These are phyloP conservation scores for Nepenthes gracilis DNA, from an alignment of 148 eudicot genomes.

Conservation along the genomic window DNA sequence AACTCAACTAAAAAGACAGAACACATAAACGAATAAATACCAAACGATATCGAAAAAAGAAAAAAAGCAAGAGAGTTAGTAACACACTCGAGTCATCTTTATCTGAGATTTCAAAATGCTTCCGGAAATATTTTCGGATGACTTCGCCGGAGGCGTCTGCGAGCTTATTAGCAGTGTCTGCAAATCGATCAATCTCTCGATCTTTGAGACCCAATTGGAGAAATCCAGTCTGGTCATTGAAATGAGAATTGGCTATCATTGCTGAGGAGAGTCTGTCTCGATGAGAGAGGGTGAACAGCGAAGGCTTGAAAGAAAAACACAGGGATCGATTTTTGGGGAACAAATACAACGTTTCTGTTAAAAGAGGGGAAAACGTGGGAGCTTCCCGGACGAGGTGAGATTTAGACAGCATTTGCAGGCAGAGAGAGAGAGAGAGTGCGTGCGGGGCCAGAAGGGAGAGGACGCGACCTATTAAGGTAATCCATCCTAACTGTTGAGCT, in stretches of 20 bases:
- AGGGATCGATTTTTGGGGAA: background rate
- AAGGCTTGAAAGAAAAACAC: background rate
- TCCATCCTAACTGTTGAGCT: too few species aligned
- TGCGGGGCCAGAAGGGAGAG: too few species aligned
- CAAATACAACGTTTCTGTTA: background rate
- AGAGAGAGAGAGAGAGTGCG: background rate
- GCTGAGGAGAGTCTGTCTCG: constrained; percentile 9
- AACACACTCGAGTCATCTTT: constrained; percentile 72
- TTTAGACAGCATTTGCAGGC: constrained; percentile 22
- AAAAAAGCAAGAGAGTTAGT: background rate
- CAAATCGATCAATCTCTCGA: constrained; percentile 40
- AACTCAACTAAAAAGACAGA: background rate
- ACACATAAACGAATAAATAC: background rate
- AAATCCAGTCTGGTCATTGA: background rate
- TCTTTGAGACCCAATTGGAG: constrained; percentile 5
- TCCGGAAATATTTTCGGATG: constrained; percentile 68
- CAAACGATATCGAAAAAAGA: background rate
- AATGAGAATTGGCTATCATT: constrained; percentile 16
- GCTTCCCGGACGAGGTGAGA: constrained; percentile 20
- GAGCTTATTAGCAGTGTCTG: constrained; percentile 37
- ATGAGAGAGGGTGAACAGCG: constrained; percentile 4
- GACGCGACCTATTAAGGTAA: too few species aligned
- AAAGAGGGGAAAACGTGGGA: constrained; percentile 2
- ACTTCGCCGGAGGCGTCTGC: constrained; percentile 88
- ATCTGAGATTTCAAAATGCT: constrained; percentile 58